These are phyloP conservation scores for Dothideomycetes sp. DNA, from an alignment of 2,329 filamentous ascomycete genomes.

Conservation along the genomic window DNA sequence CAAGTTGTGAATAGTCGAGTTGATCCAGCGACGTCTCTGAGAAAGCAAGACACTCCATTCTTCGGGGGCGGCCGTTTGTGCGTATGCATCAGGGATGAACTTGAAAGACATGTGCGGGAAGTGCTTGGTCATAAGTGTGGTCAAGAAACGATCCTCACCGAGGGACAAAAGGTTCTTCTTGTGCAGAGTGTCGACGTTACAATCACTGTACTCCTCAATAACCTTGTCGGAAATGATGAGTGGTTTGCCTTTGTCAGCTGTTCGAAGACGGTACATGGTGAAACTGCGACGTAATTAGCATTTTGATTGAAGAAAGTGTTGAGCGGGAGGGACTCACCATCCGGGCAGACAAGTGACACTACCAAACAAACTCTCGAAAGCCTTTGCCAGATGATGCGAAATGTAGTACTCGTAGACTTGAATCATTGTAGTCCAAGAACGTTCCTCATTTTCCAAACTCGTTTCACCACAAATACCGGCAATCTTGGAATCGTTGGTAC, in stretches of 20 bases:
- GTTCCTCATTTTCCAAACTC: conserved; percentile 87
- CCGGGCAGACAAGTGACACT: conserved; percentile 97
- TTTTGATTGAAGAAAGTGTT: background rate
- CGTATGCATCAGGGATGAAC: conserved; percentile 87
- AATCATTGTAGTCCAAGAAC: conserved; percentile 99
- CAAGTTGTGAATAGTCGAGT: conserved; percentile 95
- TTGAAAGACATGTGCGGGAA: conserved; percentile 95
- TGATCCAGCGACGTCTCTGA: conserved; percentile 99
- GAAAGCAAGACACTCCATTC: conserved; percentile 90
- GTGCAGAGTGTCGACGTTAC: conserved; percentile 86
- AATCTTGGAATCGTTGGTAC: conserved; percentile 90
- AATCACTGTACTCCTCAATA: conserved; percentile 80
- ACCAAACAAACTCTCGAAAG: conserved; percentile 95
- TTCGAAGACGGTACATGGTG: conserved; percentile 95
- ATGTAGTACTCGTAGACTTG: conserved; percentile 99
- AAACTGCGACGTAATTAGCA: conserved; percentile 54
- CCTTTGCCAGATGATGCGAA: conserved; percentile 91
- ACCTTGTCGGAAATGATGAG: conserved; percentile 86
- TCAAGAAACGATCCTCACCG: conserved; percentile 94
- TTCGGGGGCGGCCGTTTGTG: conserved; percentile 86
- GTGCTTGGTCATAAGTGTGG: conserved; percentile 95
- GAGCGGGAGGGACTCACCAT: conserved; percentile 59
- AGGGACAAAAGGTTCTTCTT: conserved; percentile 89
- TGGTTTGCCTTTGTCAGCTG: conserved; percentile 86
- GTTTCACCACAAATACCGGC: conserved; percentile 97